Evolutionary conservation across 148 eudicot species (phyloP).

Genomic region (Mesembryanthemum crystallinum): DNA sequence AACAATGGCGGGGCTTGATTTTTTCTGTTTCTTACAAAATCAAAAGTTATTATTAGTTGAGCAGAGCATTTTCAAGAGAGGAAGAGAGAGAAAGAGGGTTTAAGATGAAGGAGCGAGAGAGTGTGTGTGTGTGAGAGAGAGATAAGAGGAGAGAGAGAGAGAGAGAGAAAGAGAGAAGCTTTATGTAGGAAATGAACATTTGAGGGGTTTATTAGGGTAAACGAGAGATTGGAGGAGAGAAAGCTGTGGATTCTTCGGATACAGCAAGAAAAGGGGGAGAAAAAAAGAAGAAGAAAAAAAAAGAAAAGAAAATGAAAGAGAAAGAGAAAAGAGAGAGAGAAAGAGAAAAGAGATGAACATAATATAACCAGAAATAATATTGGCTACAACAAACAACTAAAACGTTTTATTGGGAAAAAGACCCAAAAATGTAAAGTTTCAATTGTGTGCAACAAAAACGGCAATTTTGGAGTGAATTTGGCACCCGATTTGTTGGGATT

Average conservation of each 20-base stretch:
- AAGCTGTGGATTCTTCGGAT: slow-evolving; percentile 30
- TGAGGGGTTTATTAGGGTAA: slow-evolving; percentile 36
- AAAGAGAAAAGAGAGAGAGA: background rate
- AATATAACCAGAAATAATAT: no score
- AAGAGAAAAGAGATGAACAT: background rate
- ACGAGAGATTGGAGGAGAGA: slow-evolving; percentile 27
- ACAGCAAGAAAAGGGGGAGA: background rate
- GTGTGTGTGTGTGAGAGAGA: slow-evolving; percentile 13
- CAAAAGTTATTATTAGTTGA: background rate
- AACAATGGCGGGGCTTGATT: slow-evolving; percentile 15
- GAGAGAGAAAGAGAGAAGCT: slow-evolving; percentile 20
- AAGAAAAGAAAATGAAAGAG: background rate
- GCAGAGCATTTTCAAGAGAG: slow-evolving; percentile 18
- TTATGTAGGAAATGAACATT: slow-evolving; percentile 40
- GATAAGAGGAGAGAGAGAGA: slow-evolving; percentile 4
- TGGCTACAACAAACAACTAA: no score
- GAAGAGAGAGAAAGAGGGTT: slow-evolving; percentile 12
- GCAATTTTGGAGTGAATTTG: no score
- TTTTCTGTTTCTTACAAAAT: background rate
- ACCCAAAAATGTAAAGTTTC: no score
- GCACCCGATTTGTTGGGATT: no score
- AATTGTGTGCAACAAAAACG: no score
- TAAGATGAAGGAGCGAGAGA: background rate
- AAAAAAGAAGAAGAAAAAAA: background rate
- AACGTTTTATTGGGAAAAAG: no score